Base-by-base conservation (phyloP, 352 stramenopile genomes). In the Aphanomyces stellatus region DNA sequence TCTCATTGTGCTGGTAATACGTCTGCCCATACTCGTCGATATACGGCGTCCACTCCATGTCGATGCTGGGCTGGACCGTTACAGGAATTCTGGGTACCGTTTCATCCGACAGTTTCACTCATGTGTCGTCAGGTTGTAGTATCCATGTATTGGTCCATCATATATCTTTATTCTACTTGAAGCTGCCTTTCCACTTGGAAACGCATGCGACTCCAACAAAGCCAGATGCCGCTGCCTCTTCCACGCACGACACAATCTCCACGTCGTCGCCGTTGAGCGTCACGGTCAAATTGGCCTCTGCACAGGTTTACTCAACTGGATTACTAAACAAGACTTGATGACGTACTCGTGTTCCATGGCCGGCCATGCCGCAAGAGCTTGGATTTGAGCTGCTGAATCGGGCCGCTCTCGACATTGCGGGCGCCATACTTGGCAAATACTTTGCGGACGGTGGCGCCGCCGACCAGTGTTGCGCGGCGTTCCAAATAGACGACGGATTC, bases 361-460 rank as follows among this genome's bases (percentile, higher is more conserved):
- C 82, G 78, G 30, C 90, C 56, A 61, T 88, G 88, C 10, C 83
- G 82, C 53, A 90, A 56, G 34, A 93, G 65, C 61, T 90, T 93
- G 15, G 85, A 88, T 60, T 91, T 93, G 53, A 93, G 76, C 51
- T 87, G 71, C 65, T 91, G 85, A 17, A 93, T 81, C 19, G 85
- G 85, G 10, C 85, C 85, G 0, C 74, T 90, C 51, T 90, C 82
- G 17, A 93, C 81, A 49, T 90, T 85, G 11, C 85, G 80, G n/a
- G 85, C 85, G 19, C 85, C 85, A 64, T 93, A 93, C 62, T 90
- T 91, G 53, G 85, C 85, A 37, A 90, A 93, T n/a, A 92, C 79
- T 55, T 90, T 89, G 62, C 67, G 43, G 5, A 63, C 30, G 2
- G 64, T 65, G 34, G 76, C 79, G 35, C 81, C 81, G 17, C 78